Evolutionary conservation across 2,329 filamentous ascomycete species (phyloP), one percentile per base, ranked within the genome.

Genomic region (Ophidiomyces ophidiicola): DNA sequence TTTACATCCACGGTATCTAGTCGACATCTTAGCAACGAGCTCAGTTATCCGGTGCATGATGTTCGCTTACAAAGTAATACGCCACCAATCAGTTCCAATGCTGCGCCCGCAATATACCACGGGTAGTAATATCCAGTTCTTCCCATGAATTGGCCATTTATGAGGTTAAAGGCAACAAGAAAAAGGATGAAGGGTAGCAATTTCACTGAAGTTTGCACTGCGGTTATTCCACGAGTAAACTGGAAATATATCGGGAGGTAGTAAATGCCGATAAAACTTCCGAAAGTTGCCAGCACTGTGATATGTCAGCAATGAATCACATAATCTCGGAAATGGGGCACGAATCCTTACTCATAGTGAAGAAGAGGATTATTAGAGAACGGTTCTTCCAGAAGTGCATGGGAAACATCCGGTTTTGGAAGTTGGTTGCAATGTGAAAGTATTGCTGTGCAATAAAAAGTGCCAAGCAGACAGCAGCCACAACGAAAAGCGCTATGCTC

Each of bases 211-310:
- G 55, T 45, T 29, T 36, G 28, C 1, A 57, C 18, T 2, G 50
- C 54, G 0, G 47, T 52, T 25, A 68, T 66, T 4, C 63, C 63
- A 3, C 55, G 58, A 0, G 60, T 60, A 26, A 74, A 74, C 42
- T 70, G 66, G 50, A 74, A 74, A 54, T 63, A 72, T 0, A 74
- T 54, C 0, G 72, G 71, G 5, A 69, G 64, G 52, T 69, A 74
- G 54, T 73, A 75, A 4, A 69, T 55, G n/a, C n/a, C n/a, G n/a
- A n/a, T n/a, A n/a, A n/a, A n/a, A n/a, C n/a, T n/a, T n/a, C n/a
- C n/a, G n/a, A n/a, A n/a, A n/a, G n/a, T n/a, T n/a, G n/a, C n/a
- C n/a, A n/a, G n/a, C n/a, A n/a, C n/a, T n/a, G n/a, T n/a, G n/a
- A n/a, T n/a, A n/a, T n/a, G 7, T 7, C 24, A 26, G 40, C 32